These are phyloP conservation scores for Carex littledalei DNA, from an alignment of 176 grass and related monocot species.

Conservation along the genomic window DNA sequence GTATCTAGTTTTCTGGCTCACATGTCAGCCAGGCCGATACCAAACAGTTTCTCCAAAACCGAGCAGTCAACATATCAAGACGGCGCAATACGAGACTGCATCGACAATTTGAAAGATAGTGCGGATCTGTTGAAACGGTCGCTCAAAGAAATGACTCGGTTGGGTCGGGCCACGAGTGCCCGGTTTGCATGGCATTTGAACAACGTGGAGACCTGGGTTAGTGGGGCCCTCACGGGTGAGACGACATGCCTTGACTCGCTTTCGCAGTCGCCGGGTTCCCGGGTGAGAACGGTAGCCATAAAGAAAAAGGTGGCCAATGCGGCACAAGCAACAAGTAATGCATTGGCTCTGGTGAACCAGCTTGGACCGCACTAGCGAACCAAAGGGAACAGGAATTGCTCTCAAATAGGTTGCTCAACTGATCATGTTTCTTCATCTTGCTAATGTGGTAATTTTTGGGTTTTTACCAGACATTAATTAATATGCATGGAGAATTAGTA, in stretches of 20 bases:
- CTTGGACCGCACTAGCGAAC: slow-evolving; percentile 20
- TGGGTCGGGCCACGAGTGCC: slow-evolving; percentile 32
- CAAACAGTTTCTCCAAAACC: not conserved
- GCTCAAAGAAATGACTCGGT: slow-evolving; percentile 42
- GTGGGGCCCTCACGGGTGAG: slow-evolving; percentile 68
- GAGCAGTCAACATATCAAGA: not conserved
- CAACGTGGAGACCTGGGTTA: slow-evolving; percentile 86
- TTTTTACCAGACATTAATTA: slow-evolving; percentile 9
- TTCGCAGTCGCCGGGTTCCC: not conserved
- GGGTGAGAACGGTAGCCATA: slow-evolving; percentile 16
- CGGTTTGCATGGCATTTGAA: slow-evolving; percentile 55
- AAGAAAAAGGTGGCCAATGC: slow-evolving; percentile 34
- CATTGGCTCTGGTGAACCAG: slow-evolving; percentile 67
- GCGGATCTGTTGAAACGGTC: slow-evolving; percentile 50
- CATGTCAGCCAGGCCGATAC: not conserved
- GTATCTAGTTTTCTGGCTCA: slow-evolving; percentile 42
- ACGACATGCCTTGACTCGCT: slow-evolving; percentile 71
- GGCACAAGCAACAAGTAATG: slow-evolving; percentile 58
- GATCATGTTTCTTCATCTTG: not conserved
- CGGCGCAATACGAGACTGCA: slow-evolving; percentile 53
- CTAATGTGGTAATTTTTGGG: not conserved
- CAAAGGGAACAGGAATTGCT: not conserved
- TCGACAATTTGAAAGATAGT: slow-evolving; percentile 42
- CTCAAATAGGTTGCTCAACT: not conserved
- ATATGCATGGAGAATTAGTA: not conserved